Base-by-base conservation (phyloP, 140 eudicot genomes). In the Bidens hawaiensis region DNA sequence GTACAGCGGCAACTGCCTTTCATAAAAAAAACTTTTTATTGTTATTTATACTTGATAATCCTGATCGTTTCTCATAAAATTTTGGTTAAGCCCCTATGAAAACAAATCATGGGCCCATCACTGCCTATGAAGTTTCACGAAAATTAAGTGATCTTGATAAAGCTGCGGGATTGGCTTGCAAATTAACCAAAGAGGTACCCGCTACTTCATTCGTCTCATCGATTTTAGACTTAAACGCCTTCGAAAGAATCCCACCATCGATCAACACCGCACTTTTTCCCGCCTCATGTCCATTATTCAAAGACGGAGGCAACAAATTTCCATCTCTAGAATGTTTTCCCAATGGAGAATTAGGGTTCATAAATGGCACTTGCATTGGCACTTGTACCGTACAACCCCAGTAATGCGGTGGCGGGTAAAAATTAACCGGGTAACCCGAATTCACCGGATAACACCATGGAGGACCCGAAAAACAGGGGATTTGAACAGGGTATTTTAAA, bases 101-200 rank as follows among this genome's bases (percentile, higher is more conserved):
- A n/a, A n/a, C n/a, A n/a, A n/a, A n/a, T n/a, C n/a, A n/a, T n/a
- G n/a, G n/a, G n/a, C n/a, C n/a, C n/a, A n/a, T n/a, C n/a, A n/a
- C n/a, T n/a, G n/a, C n/a, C 64, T 72, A 80, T 15, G 79, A 67
- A 54, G 80, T 74, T 64, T 87, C 96, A 1, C 60, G 90, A 71
- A 87, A 87, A 72, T 68, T 73, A 18, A 70, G 65, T 11, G 95
- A 87, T 73, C 95, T 65, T 17, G 95, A 87, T 30, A 82, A 76
- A 9, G 95, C 96, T 5, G 85, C 95, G 22, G 96, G 98, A 68
- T 84, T 87, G 13, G 93, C 91, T 71, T 85, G 86, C 60, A 82
- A 52, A 74, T 66, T 74, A 13, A 67, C 79, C 53, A 61, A 64
- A 50, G 84, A 70, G 17, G 75, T 68, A 19, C 48, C 77, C 43